Conservation (phyloP, 225 moss, liverwort and hornwort species). For the Rhytidiadelphus loreus region DNA sequence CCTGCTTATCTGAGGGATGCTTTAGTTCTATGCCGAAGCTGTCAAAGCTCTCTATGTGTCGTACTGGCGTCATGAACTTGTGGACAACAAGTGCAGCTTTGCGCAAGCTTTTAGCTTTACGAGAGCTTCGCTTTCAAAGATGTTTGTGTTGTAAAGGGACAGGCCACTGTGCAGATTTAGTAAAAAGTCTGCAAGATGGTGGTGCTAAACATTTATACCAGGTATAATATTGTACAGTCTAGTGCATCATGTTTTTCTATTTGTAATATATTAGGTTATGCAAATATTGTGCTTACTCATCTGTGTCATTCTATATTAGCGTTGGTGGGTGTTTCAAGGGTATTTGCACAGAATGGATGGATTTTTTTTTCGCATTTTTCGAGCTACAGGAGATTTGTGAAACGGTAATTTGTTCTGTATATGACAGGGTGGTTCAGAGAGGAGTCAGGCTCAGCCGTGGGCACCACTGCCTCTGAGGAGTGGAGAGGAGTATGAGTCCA, state of each 20-base stretch:
- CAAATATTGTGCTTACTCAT: neutral
- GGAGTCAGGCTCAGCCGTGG: constrained; percentile 16
- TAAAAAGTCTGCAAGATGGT: constrained; percentile 20
- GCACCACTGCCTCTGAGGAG: constrained; percentile 19
- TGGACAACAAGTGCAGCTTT: constrained; percentile 72
- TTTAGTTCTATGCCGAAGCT: constrained; percentile 65
- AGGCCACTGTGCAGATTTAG: constrained; percentile 47
- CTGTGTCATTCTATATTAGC: neutral
- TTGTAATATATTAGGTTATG: neutral
- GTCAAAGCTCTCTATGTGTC: constrained; percentile 69
- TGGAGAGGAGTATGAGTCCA: constrained; percentile 35
- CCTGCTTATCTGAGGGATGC: constrained; percentile 64
- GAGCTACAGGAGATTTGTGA: neutral
- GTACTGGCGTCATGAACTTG: constrained; percentile 48
- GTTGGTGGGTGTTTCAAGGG: neutral
- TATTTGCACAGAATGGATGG: neutral
- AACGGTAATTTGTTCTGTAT: neutral
- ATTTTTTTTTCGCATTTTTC: neutral
- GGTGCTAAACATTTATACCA: constrained; percentile 10
- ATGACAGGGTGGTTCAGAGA: constrained; percentile 29
- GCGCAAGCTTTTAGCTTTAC: constrained; percentile 33
- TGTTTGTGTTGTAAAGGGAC: constrained; percentile 64
- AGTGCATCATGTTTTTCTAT: neutral
- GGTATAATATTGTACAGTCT: constrained; percentile 11
- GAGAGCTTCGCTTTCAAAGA: constrained; percentile 72